Percentiles rank a stretch among this genome's conserved stretches.
These are phyloP conservation scores for Termitomyces sp. DNA, from an alignment of 768 basidiomycete species.

Conservation along the genomic window DNA sequence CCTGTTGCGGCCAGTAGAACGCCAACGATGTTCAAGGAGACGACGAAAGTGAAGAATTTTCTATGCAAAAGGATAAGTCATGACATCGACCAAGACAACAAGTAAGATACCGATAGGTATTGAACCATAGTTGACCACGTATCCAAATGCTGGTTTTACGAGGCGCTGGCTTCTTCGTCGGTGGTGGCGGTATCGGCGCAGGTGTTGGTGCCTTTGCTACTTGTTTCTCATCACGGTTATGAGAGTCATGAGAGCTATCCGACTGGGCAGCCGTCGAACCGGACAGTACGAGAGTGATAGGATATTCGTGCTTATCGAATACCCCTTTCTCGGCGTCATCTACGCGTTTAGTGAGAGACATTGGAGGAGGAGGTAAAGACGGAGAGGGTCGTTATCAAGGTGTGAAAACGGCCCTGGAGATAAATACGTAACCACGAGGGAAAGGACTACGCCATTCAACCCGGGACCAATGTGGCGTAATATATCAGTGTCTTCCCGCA, in stretches of 20 bases:
- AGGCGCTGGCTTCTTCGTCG: conserved; percentile 18
- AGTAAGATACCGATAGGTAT: conserved; percentile 61
- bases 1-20: conserved; percentile 57
- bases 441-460: conserved; percentile 13
- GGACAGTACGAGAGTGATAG: conserved; percentile 19
- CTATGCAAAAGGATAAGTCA: conserved; percentile 27
- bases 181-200: conserved; percentile 7
- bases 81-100: background rate
- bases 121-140: conserved; percentile 69
- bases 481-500: conserved; percentile 24
- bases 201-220: background rate
- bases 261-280: conserved; percentile 10
- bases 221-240: background rate
- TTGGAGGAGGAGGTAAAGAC: conserved; percentile 3
- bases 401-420: conserved; percentile 2
- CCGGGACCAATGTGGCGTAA: conserved; percentile 27
- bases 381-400: background rate
- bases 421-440: conserved; percentile 17
- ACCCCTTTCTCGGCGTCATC: conserved; percentile 38
- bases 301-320: conserved; percentile 21
- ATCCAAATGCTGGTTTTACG: conserved; percentile 51
- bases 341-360: conserved; percentile 19
- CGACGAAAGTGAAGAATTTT: conserved; percentile 67
- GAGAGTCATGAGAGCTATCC: conserved; percentile 1
- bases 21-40: conserved; percentile 57